Base-by-base conservation (phyloP, 345 rosid species). In the Linum tenue region DNA sequence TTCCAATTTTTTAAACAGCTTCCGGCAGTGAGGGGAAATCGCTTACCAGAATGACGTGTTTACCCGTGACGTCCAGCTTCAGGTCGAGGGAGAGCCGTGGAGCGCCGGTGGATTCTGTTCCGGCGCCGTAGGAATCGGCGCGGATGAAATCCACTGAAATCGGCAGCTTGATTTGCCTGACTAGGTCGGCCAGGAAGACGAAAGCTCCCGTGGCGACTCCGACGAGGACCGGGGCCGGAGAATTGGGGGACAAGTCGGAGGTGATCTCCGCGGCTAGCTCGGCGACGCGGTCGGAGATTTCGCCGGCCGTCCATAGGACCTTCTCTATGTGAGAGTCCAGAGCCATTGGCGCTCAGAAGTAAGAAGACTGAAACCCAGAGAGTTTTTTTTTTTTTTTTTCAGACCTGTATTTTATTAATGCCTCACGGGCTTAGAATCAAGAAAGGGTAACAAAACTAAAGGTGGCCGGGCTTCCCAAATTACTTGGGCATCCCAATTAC, bases 151-250 rank as follows among this genome's bases (percentile, higher is more conserved):
- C 98, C 12, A 85, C 83, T 44, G 78, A 39, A 53, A 86, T 50
- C 11, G 92, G 92, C n/a, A 92, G 57, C 8, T 67, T 79, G 48
- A 90, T 78, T 66, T 58, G 72, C 71, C 96, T 64, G 57, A 82
- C 88, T 55, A 92, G 84, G 79, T 86, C 98, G 11, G 95, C 95
- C 41, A 85, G 71, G 83, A 94, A 88, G 69, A 94, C 60, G 70
- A 87, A 84, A 5, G 91, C 91, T 37, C 99, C 96, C 1, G 92
- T 90, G 70, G 89, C 97, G 3, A 87, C 96, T 37, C 89, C 97
- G 56, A 92, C 80, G 44, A 86, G 15, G n/a, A 88, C 74, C 1
- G 89, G 96, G 0, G 90, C 72, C 4, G 80, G 75, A 11, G 75
- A 67, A 0, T 50, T 48, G 6, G 79, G 62, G 3, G 70, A 17